Conservation (phyloP, 179 eudicot species). For the Gypsophila paniculata region DNA sequence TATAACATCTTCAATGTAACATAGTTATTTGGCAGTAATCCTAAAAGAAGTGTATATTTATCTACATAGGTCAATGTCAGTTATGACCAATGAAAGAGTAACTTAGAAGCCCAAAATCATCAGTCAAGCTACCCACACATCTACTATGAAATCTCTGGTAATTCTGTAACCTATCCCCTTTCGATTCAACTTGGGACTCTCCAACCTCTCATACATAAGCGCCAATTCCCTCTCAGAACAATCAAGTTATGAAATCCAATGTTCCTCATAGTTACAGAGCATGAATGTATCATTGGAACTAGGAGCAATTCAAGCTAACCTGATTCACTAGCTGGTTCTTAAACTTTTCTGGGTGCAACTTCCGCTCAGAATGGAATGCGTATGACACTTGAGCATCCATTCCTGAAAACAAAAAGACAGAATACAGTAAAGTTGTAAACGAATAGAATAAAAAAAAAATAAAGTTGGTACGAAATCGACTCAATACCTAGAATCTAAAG, state of each 20-base stretch:
- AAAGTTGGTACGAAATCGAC: not conserved
- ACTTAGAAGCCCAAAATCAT: not conserved
- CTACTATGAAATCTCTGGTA: not conserved
- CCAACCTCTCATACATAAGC: not conserved
- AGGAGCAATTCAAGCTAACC: conserved; percentile 34
- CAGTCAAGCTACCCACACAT: not conserved
- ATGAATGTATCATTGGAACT: not conserved
- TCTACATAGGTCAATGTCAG: too few relatives aligned
- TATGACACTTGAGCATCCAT: conserved; percentile 98
- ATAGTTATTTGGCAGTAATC: not conserved
- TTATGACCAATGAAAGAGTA: too few relatives aligned
- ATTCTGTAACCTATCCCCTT: not conserved
- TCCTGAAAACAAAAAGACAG: conserved; percentile 40
- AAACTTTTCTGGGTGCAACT: conserved; percentile 83
- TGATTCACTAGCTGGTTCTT: conserved; percentile 80
- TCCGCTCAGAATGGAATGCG: conserved; percentile 89
- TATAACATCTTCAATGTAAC: not conserved
- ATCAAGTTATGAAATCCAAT: conserved; percentile 9
- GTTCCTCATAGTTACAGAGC: not conserved
- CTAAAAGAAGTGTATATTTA: not conserved
- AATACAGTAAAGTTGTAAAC: not conserved
- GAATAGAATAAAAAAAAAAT: not conserved
- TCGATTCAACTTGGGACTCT: not conserved
- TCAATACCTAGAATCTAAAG: not conserved
- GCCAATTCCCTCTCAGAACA: not conserved